Percentiles rank a stretch among this genome's conserved stretches.
These are phyloP conservation scores for Talaromyces sp. DNA, from an alignment of 2,329 filamentous ascomycete genomes.

Conservation along the genomic window DNA sequence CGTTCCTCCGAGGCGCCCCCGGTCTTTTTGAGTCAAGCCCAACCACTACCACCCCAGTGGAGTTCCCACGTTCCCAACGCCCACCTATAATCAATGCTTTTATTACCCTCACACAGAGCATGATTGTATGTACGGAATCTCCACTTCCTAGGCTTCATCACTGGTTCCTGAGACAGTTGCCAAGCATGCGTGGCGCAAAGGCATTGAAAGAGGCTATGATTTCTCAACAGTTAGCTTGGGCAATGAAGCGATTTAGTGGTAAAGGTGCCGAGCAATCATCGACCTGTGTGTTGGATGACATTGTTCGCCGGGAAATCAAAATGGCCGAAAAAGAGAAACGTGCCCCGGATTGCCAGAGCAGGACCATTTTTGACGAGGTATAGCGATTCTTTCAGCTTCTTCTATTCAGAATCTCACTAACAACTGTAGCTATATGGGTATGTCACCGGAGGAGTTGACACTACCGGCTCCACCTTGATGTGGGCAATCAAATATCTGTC, in stretches of 20 bases:
- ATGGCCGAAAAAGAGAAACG: slow-evolving; percentile 2
- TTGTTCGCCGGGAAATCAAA: slow-evolving; percentile 22
- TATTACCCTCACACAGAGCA: slow-evolving; percentile 2
- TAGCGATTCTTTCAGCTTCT: slow-evolving; percentile 13
- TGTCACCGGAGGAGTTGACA: slow-evolving; percentile 43
- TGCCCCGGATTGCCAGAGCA: neutral
- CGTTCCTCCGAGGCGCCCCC: neutral
- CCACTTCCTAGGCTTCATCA: neutral
- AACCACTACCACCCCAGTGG: neutral
- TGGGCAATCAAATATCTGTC: slow-evolving; percentile 39
- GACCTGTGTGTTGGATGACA: slow-evolving; percentile 23
- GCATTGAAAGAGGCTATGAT: neutral
- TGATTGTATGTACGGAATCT: neutral
- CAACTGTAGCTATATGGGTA: slow-evolving; percentile 27
- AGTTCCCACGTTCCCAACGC: neutral
- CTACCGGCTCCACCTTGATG: slow-evolving; percentile 36
- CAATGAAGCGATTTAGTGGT: neutral
- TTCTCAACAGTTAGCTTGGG: neutral
- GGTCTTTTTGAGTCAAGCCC: neutral
- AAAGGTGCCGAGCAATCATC: neutral
- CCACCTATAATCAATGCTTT: neutral
- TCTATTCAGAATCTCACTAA: neutral
- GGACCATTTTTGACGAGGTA: neutral
- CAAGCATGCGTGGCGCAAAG: neutral
- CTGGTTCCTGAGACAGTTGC: neutral